A percentile compares a stretch with the other conserved stretches of the same genome.
Evolutionary conservation across 306 rosid species (phyloP).

Genomic region (Pyrus pyrifolia): DNA sequence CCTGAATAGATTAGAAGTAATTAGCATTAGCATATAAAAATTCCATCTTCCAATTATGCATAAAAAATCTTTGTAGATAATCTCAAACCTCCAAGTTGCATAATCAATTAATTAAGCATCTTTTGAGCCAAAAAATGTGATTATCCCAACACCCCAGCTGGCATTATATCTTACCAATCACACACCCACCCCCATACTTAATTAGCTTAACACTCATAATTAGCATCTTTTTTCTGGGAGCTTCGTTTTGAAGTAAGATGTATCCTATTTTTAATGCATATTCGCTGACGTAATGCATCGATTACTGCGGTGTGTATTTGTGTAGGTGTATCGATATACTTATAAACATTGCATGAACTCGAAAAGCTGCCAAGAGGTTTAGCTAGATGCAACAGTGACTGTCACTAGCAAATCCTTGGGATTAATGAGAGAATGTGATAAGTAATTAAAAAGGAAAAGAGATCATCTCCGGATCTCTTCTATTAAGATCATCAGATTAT

Average conservation of each 20-base stretch:
- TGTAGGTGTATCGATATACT: background rate
- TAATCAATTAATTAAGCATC: background rate
- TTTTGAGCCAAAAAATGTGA: background rate
- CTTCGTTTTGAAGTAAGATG: background rate
- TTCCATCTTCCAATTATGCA: background rate
- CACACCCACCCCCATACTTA: background rate
- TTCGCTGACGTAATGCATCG: slow-evolving; percentile 5
- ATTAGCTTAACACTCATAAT: background rate
- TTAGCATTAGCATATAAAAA: background rate
- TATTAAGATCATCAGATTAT: too few relatives aligned
- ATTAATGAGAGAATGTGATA: slow-evolving; percentile 21
- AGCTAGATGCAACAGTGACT: slow-evolving; percentile 23
- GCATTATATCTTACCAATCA: background rate
- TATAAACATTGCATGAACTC: background rate
- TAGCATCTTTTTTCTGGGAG: background rate
- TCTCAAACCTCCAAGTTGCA: background rate
- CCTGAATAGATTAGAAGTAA: slow-evolving; percentile 24
- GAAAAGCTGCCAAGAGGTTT: slow-evolving; percentile 11
- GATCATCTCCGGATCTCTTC: rapidly evolving
- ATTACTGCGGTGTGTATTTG: background rate
- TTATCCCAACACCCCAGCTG: background rate
- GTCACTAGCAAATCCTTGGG: slow-evolving; percentile 5
- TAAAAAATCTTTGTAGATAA: too few relatives aligned
- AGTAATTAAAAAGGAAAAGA: background rate
- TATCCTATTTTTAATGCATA: background rate